Evolutionary conservation across 306 rosid genomes (phyloP).

Genomic region (Calophaca sinica): DNA sequence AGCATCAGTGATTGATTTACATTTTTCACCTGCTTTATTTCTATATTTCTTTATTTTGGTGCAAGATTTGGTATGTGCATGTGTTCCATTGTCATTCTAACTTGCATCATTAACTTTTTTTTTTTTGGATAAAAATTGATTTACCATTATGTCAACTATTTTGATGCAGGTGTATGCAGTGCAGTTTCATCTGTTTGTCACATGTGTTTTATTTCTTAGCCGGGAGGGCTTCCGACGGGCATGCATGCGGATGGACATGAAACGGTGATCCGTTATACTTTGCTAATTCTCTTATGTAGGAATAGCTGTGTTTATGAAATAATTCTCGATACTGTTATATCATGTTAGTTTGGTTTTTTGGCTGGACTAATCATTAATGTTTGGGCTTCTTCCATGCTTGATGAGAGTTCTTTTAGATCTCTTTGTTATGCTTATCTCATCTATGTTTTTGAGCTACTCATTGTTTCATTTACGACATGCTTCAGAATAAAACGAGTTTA

Average conservation of each 20-base stretch:
- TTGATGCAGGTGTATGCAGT: slow-evolving; percentile 81
- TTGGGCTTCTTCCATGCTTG: slow-evolving; percentile 6
- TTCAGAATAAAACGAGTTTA: neutral
- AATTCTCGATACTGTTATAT: slow-evolving; percentile 10
- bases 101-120: neutral
- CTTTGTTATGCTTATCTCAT: slow-evolving; percentile 7
- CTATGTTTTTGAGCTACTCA: slow-evolving; percentile 20
- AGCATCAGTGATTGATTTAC: neutral
- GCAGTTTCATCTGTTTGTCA: slow-evolving; percentile 90
- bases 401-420: slow-evolving; percentile 1
- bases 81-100: neutral
- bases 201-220: slow-evolving; percentile 90
- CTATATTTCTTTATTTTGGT: slow-evolving; percentile 1
- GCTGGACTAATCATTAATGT: slow-evolving; percentile 2
- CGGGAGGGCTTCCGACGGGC: slow-evolving; percentile 98
- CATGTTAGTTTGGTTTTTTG: slow-evolving; percentile 19
- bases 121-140: slow-evolving; percentile 2
- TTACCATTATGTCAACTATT: neutral
- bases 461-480: neutral
- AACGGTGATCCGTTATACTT: slow-evolving; percentile 55
- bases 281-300: slow-evolving; percentile 18
- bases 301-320: slow-evolving; percentile 18
- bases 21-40: slow-evolving; percentile 7
- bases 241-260: slow-evolving; percentile 82
- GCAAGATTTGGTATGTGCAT: neutral